These are phyloP conservation scores for Pyronema omphalodes DNA, from an alignment of 495 filamentous ascomycete genomes.

Conservation along the genomic window DNA sequence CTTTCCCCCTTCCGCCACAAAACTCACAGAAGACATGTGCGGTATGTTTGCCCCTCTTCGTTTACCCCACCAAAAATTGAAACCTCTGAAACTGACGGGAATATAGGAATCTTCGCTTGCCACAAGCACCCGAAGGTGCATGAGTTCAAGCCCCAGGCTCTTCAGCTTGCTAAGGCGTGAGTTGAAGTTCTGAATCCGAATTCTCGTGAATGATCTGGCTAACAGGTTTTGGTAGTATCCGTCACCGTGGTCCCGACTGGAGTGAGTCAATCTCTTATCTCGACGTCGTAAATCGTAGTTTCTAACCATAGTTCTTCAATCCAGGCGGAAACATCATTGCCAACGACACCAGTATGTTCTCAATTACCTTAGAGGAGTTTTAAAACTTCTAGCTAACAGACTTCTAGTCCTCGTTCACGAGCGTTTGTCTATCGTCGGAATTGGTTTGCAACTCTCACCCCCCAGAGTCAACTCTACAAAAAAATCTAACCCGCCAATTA, in stretches of 20 bases:
- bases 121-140: conserved; percentile 92
- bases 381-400: conserved; percentile 10
- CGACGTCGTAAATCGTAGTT: background rate
- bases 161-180: conserved; percentile 91
- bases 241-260: conserved; percentile 97
- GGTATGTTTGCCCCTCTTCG: conserved; percentile 12
- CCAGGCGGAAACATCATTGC: conserved; percentile 73
- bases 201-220: conserved; percentile 11
- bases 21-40: conserved; percentile 14
- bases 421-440: conserved; percentile 89
- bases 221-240: conserved; percentile 45
- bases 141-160: conserved; percentile 89
- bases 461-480: conserved; percentile 1
- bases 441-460: conserved; percentile 44
- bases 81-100: conserved; percentile 1
- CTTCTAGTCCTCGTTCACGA: conserved; percentile 81
- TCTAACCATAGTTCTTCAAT: background rate
- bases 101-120: conserved; percentile 76
- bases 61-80: background rate
- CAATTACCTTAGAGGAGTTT: background rate
- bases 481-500: conserved; percentile 24
- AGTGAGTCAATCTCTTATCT: conserved; percentile 41
- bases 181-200: conserved; percentile 23
- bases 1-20: background rate
- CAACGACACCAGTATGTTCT: conserved; percentile 66